Evolutionary conservation across 495 filamentous ascomycete species (phyloP), one percentile per base, ranked within the genome.

Genomic region (Sphaerosporella brunnea): DNA sequence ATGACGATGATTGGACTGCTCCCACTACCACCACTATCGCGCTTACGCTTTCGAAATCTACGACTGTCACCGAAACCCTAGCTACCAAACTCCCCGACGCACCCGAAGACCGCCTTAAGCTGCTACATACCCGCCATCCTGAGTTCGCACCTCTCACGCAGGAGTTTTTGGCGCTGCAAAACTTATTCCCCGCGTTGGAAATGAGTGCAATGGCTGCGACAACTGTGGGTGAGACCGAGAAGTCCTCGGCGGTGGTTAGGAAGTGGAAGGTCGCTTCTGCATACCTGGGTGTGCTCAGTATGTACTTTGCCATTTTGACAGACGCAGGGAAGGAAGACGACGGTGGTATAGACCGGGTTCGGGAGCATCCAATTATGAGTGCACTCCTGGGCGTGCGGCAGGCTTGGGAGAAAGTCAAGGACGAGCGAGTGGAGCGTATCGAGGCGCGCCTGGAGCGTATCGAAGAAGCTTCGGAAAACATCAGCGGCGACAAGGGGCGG

Each of bases 241-340:
- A 53, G 20, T 64, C 62, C n/a, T 65, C 69, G 2, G 61, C 69
- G 50, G 69, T 73, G n/a, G 69, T 83, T 4, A 63, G 82, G 40
- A 85, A 90, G 58, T 65, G 76, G 52, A 77, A 79, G 52, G 75
- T 87, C 20, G 63, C 93, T 21, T 78, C 79, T 23, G 77, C 84
- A 37, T 94, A 96, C 61, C 66, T 96, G 15, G 87, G 79, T 28
- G 70, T 83, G 0, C 68, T 96, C 56, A 77, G 79, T 48, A 84
- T 94, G 77, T 97, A 96, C 62, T 94, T 97, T 62, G 82, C 84
- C 47, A 70, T 96, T 34, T 66, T 96, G 23, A 80, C 84, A 11
- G 65, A 74, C 39, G 70, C 73, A 13, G 66, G 68, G 30, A 57
- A 58, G 10, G 65, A 69, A 13, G 63, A 65, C 23, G 45, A 48